These are phyloP conservation scores for Aquilaria malaccensis DNA, from an alignment of 345 rosid genomes.

Conservation along the genomic window DNA sequence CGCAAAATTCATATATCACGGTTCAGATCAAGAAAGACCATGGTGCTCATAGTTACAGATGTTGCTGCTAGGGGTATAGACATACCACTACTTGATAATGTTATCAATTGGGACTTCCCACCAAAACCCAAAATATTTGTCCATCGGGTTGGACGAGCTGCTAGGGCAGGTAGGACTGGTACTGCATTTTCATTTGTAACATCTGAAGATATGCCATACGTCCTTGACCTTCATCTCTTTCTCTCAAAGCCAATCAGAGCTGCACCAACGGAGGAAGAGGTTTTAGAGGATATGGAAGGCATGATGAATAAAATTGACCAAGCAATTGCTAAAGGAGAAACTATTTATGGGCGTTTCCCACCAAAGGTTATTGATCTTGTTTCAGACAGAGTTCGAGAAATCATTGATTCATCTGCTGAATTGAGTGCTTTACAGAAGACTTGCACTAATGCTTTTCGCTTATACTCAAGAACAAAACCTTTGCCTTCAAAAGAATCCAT, in stretches of 20 bases:
- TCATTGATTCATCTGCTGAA: conserved; percentile 80
- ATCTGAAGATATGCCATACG: conserved; percentile 82
- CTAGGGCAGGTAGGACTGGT: conserved; percentile 93
- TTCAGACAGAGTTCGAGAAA: conserved; percentile 61
- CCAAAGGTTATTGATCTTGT: conserved; percentile 81
- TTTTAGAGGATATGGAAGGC: conserved; percentile 69
- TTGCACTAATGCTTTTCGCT: conserved; percentile 77
- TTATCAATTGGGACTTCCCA: conserved; percentile 96
- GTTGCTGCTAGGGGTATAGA: conserved; percentile 98
- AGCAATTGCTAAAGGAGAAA: conserved; percentile 79
- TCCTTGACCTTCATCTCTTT: conserved; percentile 90
- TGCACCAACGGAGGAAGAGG: conserved; percentile 93
- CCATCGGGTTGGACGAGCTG: conserved; percentile 94
- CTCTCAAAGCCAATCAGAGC: conserved; percentile 82
- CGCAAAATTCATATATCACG: conserved; percentile 82
- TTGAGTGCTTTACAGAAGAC: conserved; percentile 59
- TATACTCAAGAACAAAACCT: conserved; percentile 85
- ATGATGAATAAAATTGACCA: conserved; percentile 59
- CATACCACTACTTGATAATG: conserved; percentile 95
- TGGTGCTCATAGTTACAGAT: conserved; percentile 90
- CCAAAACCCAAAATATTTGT: conserved; percentile 92
- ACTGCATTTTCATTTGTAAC: conserved; percentile 89
- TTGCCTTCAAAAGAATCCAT: conserved; percentile 85
- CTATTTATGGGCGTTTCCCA: conserved; percentile 90
- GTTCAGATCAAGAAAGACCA: conserved; percentile 82